Evolutionary conservation across 2,329 filamentous ascomycete genomes (phyloP).

Genomic region (Fusarium falciforme): DNA sequence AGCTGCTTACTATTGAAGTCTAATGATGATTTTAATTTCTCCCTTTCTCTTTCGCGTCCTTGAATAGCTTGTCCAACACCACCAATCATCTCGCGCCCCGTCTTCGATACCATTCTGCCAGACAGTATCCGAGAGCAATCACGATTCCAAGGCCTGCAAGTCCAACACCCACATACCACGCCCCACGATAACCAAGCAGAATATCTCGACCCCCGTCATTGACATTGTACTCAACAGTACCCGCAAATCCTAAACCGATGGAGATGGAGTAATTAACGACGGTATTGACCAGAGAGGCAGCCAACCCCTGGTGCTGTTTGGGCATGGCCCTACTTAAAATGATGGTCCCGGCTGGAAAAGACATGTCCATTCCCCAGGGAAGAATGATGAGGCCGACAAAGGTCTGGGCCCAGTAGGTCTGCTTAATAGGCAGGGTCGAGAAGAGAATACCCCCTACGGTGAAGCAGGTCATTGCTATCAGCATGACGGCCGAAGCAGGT

Average conservation of each 20-base stretch:
- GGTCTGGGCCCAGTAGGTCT: conserved; percentile 70
- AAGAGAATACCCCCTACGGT: conserved; percentile 51
- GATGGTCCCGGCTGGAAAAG: conserved; percentile 68
- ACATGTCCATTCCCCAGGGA: conserved; percentile 73
- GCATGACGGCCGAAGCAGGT: conserved; percentile 48
- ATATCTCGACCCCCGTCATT: conserved; percentile 42
- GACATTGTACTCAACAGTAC: conserved; percentile 63
- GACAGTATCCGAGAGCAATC: conserved; percentile 35
- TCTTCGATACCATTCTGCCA: conserved; percentile 12
- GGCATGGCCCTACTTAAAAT: conserved; percentile 62
- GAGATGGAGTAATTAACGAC: conserved; percentile 74
- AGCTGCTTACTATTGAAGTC: not conserved
- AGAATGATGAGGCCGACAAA: conserved; percentile 59
- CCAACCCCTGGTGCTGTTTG: conserved; percentile 54
- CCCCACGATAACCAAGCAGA: conserved; percentile 51
- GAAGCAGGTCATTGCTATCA: conserved; percentile 51
- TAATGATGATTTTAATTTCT: not conserved
- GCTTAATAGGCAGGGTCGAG: conserved; percentile 58
- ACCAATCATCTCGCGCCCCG: not conserved
- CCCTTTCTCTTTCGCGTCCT: not conserved
- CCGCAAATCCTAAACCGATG: conserved; percentile 70
- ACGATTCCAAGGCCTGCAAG: conserved; percentile 50
- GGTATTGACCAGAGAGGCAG: conserved; percentile 65
- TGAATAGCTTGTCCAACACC: not conserved
- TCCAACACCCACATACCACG: conserved; percentile 55